phyloP scores from a whole-genome alignment of 176 grass and related monocot species.

The Zizania latifolia region DNA sequence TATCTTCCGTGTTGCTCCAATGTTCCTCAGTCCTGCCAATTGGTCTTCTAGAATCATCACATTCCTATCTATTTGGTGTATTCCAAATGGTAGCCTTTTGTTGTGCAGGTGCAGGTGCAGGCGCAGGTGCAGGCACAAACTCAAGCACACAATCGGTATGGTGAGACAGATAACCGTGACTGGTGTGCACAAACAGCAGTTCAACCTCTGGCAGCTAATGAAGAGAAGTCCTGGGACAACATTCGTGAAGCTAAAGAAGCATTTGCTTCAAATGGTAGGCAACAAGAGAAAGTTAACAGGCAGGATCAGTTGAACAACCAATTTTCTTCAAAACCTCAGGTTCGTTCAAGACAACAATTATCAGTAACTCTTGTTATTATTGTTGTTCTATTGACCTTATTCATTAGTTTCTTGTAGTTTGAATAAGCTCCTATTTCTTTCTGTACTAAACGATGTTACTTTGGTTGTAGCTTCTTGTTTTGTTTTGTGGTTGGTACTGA shows the following conservation, averaged over 20 bases:
- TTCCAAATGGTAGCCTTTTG: neutral
- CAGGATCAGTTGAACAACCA: slow-evolving; percentile 57
- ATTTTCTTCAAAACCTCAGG: slow-evolving; percentile 55
- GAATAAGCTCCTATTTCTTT: neutral
- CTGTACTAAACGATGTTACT: neutral
- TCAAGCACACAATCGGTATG: slow-evolving; percentile 54
- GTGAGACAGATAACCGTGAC: slow-evolving; percentile 74
- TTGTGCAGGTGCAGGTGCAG: slow-evolving; percentile 41
- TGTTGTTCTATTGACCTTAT: slow-evolving; percentile 4
- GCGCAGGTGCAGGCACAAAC: slow-evolving; percentile 33
- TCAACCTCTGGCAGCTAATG: slow-evolving; percentile 32
- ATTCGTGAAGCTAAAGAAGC: slow-evolving; percentile 66
- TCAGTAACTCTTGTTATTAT: neutral
- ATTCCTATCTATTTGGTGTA: no score
- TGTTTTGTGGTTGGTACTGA: neutral
- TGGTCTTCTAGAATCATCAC: neutral
- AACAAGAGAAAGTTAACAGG: slow-evolving; percentile 53
- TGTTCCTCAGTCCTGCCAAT: neutral
- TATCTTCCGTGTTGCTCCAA: neutral
- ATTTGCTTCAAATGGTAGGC: slow-evolving; percentile 46
- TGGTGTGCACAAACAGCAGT: slow-evolving; percentile 74
- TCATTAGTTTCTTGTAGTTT: neutral
- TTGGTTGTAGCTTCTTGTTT: neutral
- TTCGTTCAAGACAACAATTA: slow-evolving; percentile 20
- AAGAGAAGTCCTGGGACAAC: slow-evolving; percentile 87